Conservation (phyloP, 1,139 yeast genomes). For the Saccharomycopsis crataegensis region DNA sequence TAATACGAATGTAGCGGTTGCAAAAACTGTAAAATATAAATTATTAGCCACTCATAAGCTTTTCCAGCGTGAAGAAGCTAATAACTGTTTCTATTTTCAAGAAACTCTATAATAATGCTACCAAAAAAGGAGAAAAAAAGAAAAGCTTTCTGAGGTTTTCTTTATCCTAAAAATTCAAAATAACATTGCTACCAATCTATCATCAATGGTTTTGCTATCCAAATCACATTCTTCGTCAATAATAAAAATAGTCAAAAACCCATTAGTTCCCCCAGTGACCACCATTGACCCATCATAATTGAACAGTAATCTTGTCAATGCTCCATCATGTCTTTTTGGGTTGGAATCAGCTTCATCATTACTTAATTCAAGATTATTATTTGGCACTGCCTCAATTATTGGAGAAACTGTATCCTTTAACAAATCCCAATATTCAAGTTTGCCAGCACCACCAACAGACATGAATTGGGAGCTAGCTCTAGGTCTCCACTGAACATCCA, state of each 20-base stretch:
- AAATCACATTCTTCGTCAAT: slow-evolving; percentile 6
- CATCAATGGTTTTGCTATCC: background rate
- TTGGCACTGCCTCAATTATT: slow-evolving; percentile 26
- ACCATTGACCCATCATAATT: slow-evolving; percentile 26
- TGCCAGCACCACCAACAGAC: slow-evolving; percentile 39
- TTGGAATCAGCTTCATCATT: background rate
- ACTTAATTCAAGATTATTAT: background rate
- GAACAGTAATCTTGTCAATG: slow-evolving; percentile 26
- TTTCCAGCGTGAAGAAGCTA: too few species aligned
- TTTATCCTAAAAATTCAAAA: background rate
- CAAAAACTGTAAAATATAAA: too few species aligned
- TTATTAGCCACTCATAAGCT: too few species aligned
- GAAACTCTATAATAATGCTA: too few species aligned
- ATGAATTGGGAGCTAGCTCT: slow-evolving; percentile 38
- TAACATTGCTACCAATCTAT: slow-evolving; percentile 1
- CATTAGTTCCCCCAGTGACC: slow-evolving; percentile 18
- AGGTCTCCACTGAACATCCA: slow-evolving; percentile 40
- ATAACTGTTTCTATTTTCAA: too few species aligned
- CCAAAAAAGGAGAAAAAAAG: too few species aligned
- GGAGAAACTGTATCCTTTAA: slow-evolving; percentile 35
- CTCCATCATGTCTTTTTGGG: background rate
- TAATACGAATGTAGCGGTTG: too few species aligned
- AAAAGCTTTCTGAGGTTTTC: too few species aligned
- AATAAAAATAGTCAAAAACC: slow-evolving; percentile 10
- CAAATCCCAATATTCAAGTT: slow-evolving; percentile 53